phyloP scores from a whole-genome alignment of 352 stramenopile species.

The Phytophthora constricta region DNA sequence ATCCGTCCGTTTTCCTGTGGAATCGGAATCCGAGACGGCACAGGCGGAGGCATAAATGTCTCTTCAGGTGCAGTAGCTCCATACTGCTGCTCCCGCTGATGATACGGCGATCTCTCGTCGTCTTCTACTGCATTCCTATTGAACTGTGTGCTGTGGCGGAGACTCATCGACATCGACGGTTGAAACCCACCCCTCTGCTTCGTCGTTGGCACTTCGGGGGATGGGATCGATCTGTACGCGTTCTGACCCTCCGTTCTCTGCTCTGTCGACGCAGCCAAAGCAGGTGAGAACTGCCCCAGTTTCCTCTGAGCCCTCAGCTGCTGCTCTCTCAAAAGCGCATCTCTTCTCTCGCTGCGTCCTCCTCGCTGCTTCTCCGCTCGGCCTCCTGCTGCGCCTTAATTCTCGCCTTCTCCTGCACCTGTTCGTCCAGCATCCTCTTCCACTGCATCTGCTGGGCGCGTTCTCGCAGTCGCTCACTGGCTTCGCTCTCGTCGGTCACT shows the following conservation, averaged over 20 bases:
- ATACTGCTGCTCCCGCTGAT: slow-evolving; percentile 27
- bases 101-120: slow-evolving; percentile 19
- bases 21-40: slow-evolving; percentile 27
- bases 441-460: slow-evolving; percentile 76
- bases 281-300: slow-evolving; percentile 33
- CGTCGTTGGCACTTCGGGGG: slow-evolving; percentile 10
- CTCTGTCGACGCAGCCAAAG: slow-evolving; percentile 13
- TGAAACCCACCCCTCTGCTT: slow-evolving; percentile 26
- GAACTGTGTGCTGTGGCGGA: slow-evolving; percentile 21
- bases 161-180: slow-evolving; percentile 13
- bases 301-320: slow-evolving; percentile 69
- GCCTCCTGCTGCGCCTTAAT: slow-evolving; percentile 53
- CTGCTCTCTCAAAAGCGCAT: slow-evolving; percentile 55
- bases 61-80: slow-evolving; percentile 9
- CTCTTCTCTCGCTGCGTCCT: slow-evolving; percentile 55
- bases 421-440: slow-evolving; percentile 71
- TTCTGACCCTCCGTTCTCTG: slow-evolving; percentile 10
- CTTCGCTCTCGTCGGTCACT: slow-evolving; percentile 58
- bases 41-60: slow-evolving; percentile 31
- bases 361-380: slow-evolving; percentile 44
- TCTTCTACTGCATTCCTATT: slow-evolving; percentile 15
- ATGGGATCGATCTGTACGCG: slow-evolving; percentile 27
- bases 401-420: slow-evolving; percentile 75
- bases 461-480: slow-evolving; percentile 62
- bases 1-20: slow-evolving; percentile 12